Conservation (phyloP, 768 basidiomycete species). For the Candolleomyces efflorescens region DNA sequence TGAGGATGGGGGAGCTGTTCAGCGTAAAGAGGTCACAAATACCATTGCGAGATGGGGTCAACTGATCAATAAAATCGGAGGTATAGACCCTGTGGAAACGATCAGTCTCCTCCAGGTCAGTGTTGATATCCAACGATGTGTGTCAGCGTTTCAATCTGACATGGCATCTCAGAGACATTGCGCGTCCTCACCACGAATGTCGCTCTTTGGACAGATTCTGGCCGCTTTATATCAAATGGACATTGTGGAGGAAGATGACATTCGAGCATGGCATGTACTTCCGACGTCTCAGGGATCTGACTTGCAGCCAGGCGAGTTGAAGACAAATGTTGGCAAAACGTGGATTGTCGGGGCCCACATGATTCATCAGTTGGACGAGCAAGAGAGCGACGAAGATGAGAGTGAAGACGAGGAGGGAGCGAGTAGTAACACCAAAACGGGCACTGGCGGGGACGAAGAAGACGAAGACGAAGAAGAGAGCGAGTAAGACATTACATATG, state of each 20-base stretch:
- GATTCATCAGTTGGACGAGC: conserved; percentile 80
- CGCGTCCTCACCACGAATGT: conserved; percentile 54
- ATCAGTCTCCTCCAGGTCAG: conserved; percentile 73
- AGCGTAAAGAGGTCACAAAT: conserved; percentile 60
- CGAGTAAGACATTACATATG: neutral
- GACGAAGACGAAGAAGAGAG: conserved; percentile 9
- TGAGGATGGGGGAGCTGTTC: conserved; percentile 42
- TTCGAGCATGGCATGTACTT: conserved; percentile 78
- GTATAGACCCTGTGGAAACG: conserved; percentile 78
- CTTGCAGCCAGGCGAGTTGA: conserved; percentile 30
- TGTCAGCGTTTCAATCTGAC: neutral
- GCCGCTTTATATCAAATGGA: conserved; percentile 89
- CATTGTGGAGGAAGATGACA: conserved; percentile 85
- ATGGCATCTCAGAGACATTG: conserved; percentile 51
- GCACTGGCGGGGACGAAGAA: conserved; percentile 9
- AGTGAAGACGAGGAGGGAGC: conserved; percentile 20
- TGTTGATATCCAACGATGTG: neutral
- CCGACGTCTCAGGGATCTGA: conserved; percentile 52
- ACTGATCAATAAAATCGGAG: conserved; percentile 77
- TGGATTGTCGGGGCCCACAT: conserved; percentile 69
- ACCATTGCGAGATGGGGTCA: conserved; percentile 79
- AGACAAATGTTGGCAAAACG: conserved; percentile 60
- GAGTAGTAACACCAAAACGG: neutral
- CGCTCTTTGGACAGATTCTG: conserved; percentile 81
- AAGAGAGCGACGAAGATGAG: conserved; percentile 43